Base-by-base conservation (phyloP, 1,284 basidiomycete species). In the Anthracocystis walkeri region DNA sequence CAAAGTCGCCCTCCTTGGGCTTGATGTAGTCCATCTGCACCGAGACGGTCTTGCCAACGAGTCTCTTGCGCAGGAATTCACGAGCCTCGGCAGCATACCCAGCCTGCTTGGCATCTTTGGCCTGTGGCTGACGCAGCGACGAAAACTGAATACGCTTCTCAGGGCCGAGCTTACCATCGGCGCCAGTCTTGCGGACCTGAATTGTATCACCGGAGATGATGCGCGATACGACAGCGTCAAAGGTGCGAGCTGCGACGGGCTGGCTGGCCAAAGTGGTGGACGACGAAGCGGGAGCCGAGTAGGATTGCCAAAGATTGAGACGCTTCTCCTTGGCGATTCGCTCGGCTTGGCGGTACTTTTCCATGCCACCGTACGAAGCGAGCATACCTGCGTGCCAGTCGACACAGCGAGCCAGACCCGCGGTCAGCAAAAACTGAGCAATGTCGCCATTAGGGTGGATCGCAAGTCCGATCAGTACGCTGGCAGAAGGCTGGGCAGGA, bases 381-480 rank as follows among this genome's bases (percentile, higher is more conserved):
- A 99, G 90, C 89, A 98, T 92, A 35, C 95, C 96, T 14, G 95
- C 95, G 85, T 99, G 96, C 95, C 96, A 98, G 84, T 97, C 95
- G 65, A 98, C 92, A 57, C 97, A 90, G 65, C 94, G 92, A 12
- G 95, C 96, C 4, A 98, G 88, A 53, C 96, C 95, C 49, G 90
- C 90, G 3, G 89, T 89, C 20, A 95, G 90, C 50, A 99, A 88
- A 86, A 93, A 91, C 80, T 96, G 93, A 18, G 95, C 94, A 55
- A 99, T 92, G 86, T 97, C 96, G 20, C 96, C 95, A 29, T 91
- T 93, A 14, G 95, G 94, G 83, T 98, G 96, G 31, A 94, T 87
- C 88, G 93, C 93, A 67, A 90, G 91, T 73, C 95, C 96, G 83
- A 99, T 97, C 86, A 96, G 51, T 92, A 76, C 94, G 90, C 71